Percentiles rank a stretch among this genome's conserved stretches.
These are phyloP conservation scores for Cercospora sp. DNA, from an alignment of 2,329 filamentous ascomycete species.

Conservation along the genomic window DNA sequence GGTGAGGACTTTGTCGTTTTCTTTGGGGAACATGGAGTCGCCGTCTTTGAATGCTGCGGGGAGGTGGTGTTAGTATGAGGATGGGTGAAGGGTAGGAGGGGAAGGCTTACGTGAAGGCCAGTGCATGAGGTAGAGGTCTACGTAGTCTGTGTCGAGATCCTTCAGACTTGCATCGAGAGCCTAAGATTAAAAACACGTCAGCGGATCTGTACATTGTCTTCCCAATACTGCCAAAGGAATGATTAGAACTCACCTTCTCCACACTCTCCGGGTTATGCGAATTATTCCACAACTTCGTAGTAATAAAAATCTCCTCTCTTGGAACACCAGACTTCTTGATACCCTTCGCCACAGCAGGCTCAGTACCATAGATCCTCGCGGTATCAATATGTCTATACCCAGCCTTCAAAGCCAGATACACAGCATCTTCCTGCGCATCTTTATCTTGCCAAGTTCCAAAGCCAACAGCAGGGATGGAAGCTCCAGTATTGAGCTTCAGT, in stretches of 20 bases:
- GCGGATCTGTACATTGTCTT: slow-evolving; percentile 52
- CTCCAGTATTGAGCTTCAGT: slow-evolving; percentile 42
- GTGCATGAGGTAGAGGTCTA: slow-evolving; percentile 16
- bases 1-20: slow-evolving; percentile 42
- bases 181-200: slow-evolving; percentile 64
- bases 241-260: slow-evolving; percentile 43
- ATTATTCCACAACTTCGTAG: slow-evolving; percentile 48
- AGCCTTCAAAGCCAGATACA: slow-evolving; percentile 47
- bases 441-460: slow-evolving; percentile 59
- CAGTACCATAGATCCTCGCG: slow-evolving; percentile 52
- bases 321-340: slow-evolving; percentile 65
- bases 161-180: not conserved
- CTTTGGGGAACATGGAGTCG: slow-evolving; percentile 50
- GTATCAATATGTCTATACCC: slow-evolving; percentile 60
- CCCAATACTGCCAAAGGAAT: too few relatives aligned
- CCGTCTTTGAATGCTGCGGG: slow-evolving; percentile 32
- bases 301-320: slow-evolving; percentile 65
- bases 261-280: not conserved
- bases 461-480: slow-evolving; percentile 39
- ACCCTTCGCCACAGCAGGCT: slow-evolving; percentile 64
- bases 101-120: slow-evolving; percentile 50
- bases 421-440: slow-evolving; percentile 51
- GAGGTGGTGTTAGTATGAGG: not conserved
- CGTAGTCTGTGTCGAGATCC: not conserved
- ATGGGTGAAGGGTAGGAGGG: slow-evolving; percentile 9